Evolutionary conservation across 176 grass and related monocot genomes (phyloP), one percentile per base, ranked within the genome.

Genomic region (Eragrostis nindensis): DNA sequence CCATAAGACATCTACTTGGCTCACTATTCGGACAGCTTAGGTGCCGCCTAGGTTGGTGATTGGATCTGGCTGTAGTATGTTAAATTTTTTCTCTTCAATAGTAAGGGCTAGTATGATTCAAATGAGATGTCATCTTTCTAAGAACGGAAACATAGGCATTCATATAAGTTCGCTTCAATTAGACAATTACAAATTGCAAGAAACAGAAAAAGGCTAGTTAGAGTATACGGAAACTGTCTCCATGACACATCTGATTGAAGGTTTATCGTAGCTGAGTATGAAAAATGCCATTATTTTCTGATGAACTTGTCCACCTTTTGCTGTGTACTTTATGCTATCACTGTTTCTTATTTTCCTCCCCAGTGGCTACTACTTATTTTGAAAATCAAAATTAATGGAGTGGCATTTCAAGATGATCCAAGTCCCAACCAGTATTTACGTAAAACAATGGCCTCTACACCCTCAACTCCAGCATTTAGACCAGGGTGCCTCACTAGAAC

Each of bases 361-460:
- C 27, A n/a, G 26, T 66, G 54, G 19, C 27, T 36, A 32, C 11
- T 24, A 76, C 39, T 27, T 29, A 62, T 61, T 76, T 40, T 26
- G 27, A 40, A 67, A 49, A 22, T 38, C 12, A 32, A 70, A 17
- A 46, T 40, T 21, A 3, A 38, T 19, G 14, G 15, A 52, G 7
- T 62, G 56, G 13, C 8, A 63, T 64, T 71, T 82, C 15, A 73
- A 29, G 29, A 41, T 73, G 30, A 26, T 39, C 14, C 48, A 56
- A 42, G 49, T 40, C 32, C n/a, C 77, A 69, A 38, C 21, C 77
- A 56, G 68, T 19, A 32, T 21, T 69, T 65, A 69, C 49, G 15
- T 43, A 56, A 68, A 56, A 43, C 64, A 43, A 5, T 66, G 45
- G 11, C 45, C 43, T 64, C 2, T 53, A 40, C 71, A 12, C 32